Base-by-base conservation (phyloP, 352 stramenopile genomes). In the Globisporangium spiculum region DNA sequence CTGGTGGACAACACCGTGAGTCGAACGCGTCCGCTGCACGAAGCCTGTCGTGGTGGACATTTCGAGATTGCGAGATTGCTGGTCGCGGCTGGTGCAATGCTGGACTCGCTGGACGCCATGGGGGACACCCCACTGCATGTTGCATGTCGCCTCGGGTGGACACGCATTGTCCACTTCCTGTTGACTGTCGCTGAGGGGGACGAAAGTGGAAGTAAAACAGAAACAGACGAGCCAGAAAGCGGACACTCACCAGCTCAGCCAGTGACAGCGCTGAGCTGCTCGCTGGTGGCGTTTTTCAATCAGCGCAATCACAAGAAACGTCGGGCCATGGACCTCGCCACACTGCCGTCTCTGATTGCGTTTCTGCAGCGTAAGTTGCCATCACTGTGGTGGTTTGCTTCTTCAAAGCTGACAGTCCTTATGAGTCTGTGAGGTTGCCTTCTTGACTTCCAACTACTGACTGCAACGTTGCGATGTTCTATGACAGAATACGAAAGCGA, bases 61-160 rank as follows among this genome's bases (percentile, higher is more conserved):
- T 59, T 64, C 1, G 22, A 66, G 10, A 70, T 87, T 8, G 73
- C 79, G 2, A 66, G 75, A 4, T 48, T 76, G 18, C 57, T 93
- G 5, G 56, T 93, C 30, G 57, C 52, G 24, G 69, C 73, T 6
- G 82, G 83, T 22, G 82, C 83, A 22, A 65, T 50, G 7, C 57
- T 89, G 7, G 70, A 75, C 55, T 68, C 61, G 5, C 60, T 79
- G 6, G 81, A 93, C 59, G n/a, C 70, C 0, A 71, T 73, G 24
- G 81, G 80, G 1, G 84, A 93, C 60, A 81, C 81, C 10, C 44
- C 81, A 7, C 63, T 93, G 53, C 84, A 93, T 61, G 53, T 81
- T 5, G 81, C 83, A 8, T 85, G 81, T 64, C 79, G 84, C 6
- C 27, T 69, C 6, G 77, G 78, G 8, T 81, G 73, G 69, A 72